Conservation (phyloP, 1,139 yeast species). For the Ogataea hybrid region DNA sequence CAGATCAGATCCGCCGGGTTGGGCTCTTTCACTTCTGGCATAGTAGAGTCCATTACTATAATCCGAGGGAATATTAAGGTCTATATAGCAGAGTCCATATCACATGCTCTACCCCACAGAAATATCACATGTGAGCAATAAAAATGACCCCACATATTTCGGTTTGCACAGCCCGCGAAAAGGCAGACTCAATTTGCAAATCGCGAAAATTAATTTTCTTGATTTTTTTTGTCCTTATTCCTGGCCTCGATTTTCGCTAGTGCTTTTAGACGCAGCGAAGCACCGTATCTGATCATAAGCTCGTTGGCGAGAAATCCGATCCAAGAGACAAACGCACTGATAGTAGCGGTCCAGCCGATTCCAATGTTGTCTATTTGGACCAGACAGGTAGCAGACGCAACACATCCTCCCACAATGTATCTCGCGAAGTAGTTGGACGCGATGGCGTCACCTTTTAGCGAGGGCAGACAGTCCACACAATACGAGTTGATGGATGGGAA, state of each 20-base stretch:
- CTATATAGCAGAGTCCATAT: not conserved
- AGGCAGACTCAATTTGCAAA: not conserved
- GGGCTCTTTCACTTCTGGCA: slow-evolving; percentile 33
- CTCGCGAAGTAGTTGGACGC: slow-evolving; percentile 51
- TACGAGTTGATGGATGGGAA: slow-evolving; percentile 54
- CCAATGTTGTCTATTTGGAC: slow-evolving; percentile 46
- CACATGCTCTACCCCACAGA: slow-evolving; percentile 13
- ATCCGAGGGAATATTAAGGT: not conserved
- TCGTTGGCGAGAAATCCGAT: slow-evolving; percentile 14
- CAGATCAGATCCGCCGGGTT: slow-evolving; percentile 39
- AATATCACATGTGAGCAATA: slow-evolving; percentile 9
- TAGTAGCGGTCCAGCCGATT: slow-evolving; percentile 45
- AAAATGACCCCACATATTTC: slow-evolving; percentile 1
- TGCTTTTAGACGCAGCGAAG: slow-evolving; percentile 13
- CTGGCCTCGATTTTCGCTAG: slow-evolving; percentile 2
- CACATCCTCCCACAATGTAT: slow-evolving; percentile 45
- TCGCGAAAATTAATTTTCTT: not conserved
- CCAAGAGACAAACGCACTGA: slow-evolving; percentile 21
- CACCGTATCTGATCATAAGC: slow-evolving; percentile 17
- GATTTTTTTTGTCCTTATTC: not conserved
- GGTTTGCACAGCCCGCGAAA: slow-evolving; percentile 2
- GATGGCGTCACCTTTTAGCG: slow-evolving; percentile 50
- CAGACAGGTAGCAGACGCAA: slow-evolving; percentile 48
- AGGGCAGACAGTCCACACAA: slow-evolving; percentile 56
- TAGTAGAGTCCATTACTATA: slow-evolving; percentile 4